A percentile compares a stretch with the other conserved stretches of the same genome.
Evolutionary conservation across 164 flowering plant genomes (phyloP).

Genomic region (Dillenia suffruticosa): DNA sequence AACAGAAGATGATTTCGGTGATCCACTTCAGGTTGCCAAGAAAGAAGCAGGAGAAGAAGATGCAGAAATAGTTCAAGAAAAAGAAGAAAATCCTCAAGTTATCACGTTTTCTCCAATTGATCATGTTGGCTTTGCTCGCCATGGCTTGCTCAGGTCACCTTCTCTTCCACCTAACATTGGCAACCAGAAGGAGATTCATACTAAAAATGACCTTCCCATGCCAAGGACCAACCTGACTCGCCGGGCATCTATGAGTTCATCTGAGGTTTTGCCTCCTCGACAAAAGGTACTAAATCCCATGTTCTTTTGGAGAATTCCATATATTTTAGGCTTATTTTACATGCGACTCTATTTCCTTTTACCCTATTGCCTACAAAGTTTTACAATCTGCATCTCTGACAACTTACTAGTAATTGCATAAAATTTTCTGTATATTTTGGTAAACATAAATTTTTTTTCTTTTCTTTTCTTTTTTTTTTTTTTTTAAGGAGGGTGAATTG

Average conservation of each 20-base stretch:
- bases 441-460: too few species aligned
- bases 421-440: too few species aligned
- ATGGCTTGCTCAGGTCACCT: slow-evolving; percentile 28
- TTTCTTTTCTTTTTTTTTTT: too few species aligned
- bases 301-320: not conserved
- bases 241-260: slow-evolving; percentile 33
- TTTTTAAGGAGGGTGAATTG: too few species aligned
- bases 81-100: too few species aligned
- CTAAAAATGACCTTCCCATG: slow-evolving; percentile 15
- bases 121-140: slow-evolving; percentile 6
- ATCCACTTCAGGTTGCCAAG: too few species aligned
- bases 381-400: too few species aligned
- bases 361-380: not conserved
- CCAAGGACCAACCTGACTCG: slow-evolving; percentile 19
- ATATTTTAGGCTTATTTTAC: not conserved
- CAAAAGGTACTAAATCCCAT: slow-evolving; percentile 29
- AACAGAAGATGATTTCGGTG: not conserved
- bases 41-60: too few species aligned
- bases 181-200: slow-evolving; percentile 13
- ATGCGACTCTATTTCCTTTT: not conserved
- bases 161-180: slow-evolving; percentile 39
- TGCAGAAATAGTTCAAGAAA: too few species aligned
- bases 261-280: slow-evolving; percentile 21
- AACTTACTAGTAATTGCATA: too few species aligned
- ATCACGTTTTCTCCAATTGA: not conserved